phyloP scores from a whole-genome alignment of 148 eudicot genomes.

The Rhododendron williamsianum region DNA sequence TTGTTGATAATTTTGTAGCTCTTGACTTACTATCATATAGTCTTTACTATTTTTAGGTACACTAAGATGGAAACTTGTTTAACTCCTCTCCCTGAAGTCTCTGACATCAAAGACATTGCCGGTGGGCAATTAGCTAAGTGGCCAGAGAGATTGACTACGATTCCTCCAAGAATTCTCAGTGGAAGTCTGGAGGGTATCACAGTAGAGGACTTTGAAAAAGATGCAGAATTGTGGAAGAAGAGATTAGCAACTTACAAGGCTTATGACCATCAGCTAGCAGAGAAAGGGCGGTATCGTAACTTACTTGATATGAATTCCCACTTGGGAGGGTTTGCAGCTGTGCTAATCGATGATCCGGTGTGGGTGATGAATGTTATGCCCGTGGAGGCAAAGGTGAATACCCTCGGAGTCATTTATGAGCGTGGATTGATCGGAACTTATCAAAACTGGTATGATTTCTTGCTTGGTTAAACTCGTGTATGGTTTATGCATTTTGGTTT shows the following conservation, averaged over 20 bases:
- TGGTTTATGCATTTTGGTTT: not conserved
- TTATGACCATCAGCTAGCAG: slow-evolving; percentile 47
- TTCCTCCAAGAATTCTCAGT: slow-evolving; percentile 61
- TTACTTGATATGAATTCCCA: slow-evolving; percentile 83
- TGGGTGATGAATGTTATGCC: slow-evolving; percentile 96
- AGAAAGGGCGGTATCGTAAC: slow-evolving; percentile 70
- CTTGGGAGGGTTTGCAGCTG: slow-evolving; percentile 94
- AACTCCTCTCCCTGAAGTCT: slow-evolving; percentile 9
- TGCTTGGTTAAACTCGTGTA: not conserved
- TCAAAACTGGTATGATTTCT: slow-evolving; percentile 63
- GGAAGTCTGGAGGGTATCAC: slow-evolving; percentile 56
- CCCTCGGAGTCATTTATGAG: slow-evolving; percentile 72
- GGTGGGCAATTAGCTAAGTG: slow-evolving; percentile 65
- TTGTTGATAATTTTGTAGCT: not conserved
- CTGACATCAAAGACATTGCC: slow-evolving; percentile 44
- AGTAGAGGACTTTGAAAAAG: slow-evolving; percentile 34
- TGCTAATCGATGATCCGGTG: slow-evolving; percentile 62
- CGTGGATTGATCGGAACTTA: slow-evolving; percentile 89
- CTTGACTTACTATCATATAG: not conserved
- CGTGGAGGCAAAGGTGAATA: slow-evolving; percentile 38
- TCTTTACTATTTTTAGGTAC: not conserved
- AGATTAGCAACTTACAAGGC: slow-evolving; percentile 50
- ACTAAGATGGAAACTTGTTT: slow-evolving; percentile 8
- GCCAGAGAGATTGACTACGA: slow-evolving; percentile 61
- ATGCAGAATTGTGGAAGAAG: slow-evolving; percentile 55